Percentiles rank a stretch among this genome's conserved stretches.
Evolutionary conservation across 2,329 filamentous ascomycete species (phyloP).

Genomic region (Stagonosporopsis tanaceti): DNA sequence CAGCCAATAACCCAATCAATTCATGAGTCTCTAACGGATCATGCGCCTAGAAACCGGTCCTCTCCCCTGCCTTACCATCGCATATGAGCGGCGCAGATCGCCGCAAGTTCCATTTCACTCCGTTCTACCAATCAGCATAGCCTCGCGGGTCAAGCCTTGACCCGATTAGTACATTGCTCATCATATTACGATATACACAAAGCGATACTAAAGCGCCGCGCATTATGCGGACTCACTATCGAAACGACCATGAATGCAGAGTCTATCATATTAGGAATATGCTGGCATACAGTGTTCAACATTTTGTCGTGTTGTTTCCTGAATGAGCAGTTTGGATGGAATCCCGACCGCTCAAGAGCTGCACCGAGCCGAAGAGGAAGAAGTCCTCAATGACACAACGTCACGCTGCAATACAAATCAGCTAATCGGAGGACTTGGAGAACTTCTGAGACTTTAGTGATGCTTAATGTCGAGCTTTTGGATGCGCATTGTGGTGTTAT

Average conservation of each 20-base stretch:
- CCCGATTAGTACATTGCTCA: constrained; percentile 9
- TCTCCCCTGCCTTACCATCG: background rate
- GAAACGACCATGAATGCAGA: background rate
- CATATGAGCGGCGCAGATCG: background rate
- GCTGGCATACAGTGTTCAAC: background rate
- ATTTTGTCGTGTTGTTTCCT: background rate
- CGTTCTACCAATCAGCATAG: too few species aligned
- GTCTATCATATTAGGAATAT: background rate
- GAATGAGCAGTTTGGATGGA: background rate
- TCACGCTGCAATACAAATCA: background rate
- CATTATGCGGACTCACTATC: background rate
- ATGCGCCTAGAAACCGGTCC: background rate
- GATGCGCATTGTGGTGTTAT: background rate
- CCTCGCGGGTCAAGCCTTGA: background rate
- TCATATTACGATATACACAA: background rate
- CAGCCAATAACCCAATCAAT: background rate
- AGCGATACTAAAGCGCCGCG: background rate
- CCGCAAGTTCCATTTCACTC: background rate
- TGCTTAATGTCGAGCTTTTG: too few species aligned
- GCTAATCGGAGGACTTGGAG: background rate
- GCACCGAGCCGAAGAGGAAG: background rate
- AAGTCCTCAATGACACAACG: background rate
- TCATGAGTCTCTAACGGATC: too few species aligned
- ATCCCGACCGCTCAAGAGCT: background rate
- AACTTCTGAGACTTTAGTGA: background rate